Percentiles rank a stretch among this genome's conserved stretches.
Evolutionary conservation across 108 stramenopile species (phyloP).

Genomic region (Skeletonema potamos): DNA sequence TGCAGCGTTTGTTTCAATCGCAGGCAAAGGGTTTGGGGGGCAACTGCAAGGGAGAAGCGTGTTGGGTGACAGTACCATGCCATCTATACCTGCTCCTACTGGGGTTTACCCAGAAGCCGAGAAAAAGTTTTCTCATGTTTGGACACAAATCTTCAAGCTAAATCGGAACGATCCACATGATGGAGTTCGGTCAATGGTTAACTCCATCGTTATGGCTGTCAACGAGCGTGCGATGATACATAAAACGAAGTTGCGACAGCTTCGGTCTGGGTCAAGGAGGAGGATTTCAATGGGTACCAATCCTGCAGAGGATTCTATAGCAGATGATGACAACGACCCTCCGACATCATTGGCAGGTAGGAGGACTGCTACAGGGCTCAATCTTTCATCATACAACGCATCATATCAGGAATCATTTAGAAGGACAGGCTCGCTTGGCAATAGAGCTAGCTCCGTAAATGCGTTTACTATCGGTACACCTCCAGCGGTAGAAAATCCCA

Average conservation of each 20-base stretch:
- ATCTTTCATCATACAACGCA: conserved; percentile 12
- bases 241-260: conserved; percentile 36
- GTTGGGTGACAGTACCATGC: conserved; percentile 13
- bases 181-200: background rate
- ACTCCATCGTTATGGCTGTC: conserved; percentile 67
- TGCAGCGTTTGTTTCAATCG: conserved; percentile 66
- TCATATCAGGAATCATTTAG: background rate
- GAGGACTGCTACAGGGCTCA: conserved; percentile 22
- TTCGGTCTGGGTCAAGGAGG: conserved; percentile 11
- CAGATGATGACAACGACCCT: background rate
- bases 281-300: conserved; percentile 20
- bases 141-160: conserved; percentile 63
- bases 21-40: conserved; percentile 50
- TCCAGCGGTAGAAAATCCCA: background rate
- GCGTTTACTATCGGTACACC: conserved; percentile 18
- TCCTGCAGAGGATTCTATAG: background rate
- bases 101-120: conserved; percentile 39
- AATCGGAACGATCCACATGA: conserved; percentile 84
- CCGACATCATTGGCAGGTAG: conserved; percentile 1
- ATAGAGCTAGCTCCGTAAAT: conserved; percentile 3
- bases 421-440: conserved; percentile 17
- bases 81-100: conserved; percentile 44
- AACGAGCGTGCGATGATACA: conserved; percentile 65
- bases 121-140: conserved; percentile 65
- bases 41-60: conserved; percentile 19